phyloP scores from a whole-genome alignment of 108 stramenopile species.

The Skeletonema potamos region DNA sequence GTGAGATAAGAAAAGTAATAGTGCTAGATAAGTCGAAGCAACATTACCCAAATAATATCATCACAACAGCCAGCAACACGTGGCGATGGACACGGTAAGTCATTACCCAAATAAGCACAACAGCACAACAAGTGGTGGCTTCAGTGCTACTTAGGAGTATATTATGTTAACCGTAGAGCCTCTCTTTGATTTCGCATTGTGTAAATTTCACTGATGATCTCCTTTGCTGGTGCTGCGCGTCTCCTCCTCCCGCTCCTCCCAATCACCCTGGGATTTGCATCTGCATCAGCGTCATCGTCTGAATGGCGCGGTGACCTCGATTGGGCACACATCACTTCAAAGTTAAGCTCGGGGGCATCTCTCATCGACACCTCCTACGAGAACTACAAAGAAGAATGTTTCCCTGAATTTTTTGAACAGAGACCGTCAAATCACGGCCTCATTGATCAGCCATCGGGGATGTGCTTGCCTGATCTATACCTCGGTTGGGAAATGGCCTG shows the following conservation, averaged over 20 bases:
- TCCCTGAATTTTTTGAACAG: not conserved
- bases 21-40: no score
- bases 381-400: slow-evolving; percentile 2
- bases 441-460: not conserved
- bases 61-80: no score
- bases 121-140: no score
- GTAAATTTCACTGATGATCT: not conserved
- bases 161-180: no score
- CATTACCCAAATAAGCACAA: no score
- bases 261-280: not conserved
- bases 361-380: slow-evolving; percentile 9
- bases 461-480: not conserved
- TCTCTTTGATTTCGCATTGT: no score
- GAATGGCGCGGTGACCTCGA: not conserved
- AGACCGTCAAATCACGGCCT: not conserved
- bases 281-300: not conserved
- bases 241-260: not conserved
- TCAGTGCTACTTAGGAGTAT: no score
- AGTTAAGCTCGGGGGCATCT: not conserved
- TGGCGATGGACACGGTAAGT: no score
- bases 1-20: no score
- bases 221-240: not conserved
- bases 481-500: not conserved
- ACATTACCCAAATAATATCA: no score
- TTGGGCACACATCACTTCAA: not conserved